phyloP scores from a whole-genome alignment of 208 protist genomes.

The Trypanosomatidae sp. region DNA sequence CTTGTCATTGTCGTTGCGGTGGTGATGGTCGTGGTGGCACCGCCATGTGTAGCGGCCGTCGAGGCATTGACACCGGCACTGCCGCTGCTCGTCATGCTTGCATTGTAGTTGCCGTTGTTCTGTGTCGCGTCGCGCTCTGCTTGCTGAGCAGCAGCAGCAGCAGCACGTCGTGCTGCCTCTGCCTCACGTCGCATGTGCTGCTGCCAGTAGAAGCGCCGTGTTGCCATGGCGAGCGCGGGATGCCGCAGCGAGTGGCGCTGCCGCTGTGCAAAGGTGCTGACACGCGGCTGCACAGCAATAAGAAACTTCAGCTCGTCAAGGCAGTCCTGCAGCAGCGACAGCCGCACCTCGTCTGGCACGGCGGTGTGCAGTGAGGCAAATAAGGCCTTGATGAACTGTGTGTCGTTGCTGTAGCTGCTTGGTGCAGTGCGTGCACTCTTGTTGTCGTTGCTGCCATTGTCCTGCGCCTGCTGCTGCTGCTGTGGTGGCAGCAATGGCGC shows the following conservation, averaged over 20 bases:
- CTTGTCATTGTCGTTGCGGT: no score
- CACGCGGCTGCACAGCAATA: slow-evolving; percentile 43
- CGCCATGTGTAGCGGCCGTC: not conserved
- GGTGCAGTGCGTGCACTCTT: slow-evolving; percentile 1
- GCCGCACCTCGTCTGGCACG: slow-evolving; percentile 34
- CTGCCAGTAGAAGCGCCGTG: slow-evolving; percentile 46
- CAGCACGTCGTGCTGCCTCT: no score
- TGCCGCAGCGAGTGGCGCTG: slow-evolving; percentile 58
- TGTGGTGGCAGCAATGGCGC: no score
- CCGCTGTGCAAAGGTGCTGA: slow-evolving; percentile 58
- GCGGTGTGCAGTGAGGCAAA: slow-evolving; percentile 49
- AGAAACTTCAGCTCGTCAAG: slow-evolving; percentile 60
- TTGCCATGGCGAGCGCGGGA: slow-evolving; percentile 66
- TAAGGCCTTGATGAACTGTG: slow-evolving; percentile 27
- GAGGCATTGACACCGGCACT: not conserved
- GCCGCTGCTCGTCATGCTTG: slow-evolving; percentile 4
- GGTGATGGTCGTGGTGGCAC: not conserved
- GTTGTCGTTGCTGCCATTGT: no score
- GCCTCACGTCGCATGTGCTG: not conserved
- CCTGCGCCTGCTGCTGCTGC: no score
- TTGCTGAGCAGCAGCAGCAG: no score
- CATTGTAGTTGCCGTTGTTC: slow-evolving; percentile 10
- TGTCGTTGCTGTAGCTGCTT: slow-evolving; percentile 11
- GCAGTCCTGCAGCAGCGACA: slow-evolving; percentile 16
- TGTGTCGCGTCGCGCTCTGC: slow-evolving; percentile 7